A percentile compares a stretch with the other conserved stretches of the same genome.
phyloP scores from a whole-genome alignment of 75 land plant genomes.

The Pinus albicaulis region DNA sequence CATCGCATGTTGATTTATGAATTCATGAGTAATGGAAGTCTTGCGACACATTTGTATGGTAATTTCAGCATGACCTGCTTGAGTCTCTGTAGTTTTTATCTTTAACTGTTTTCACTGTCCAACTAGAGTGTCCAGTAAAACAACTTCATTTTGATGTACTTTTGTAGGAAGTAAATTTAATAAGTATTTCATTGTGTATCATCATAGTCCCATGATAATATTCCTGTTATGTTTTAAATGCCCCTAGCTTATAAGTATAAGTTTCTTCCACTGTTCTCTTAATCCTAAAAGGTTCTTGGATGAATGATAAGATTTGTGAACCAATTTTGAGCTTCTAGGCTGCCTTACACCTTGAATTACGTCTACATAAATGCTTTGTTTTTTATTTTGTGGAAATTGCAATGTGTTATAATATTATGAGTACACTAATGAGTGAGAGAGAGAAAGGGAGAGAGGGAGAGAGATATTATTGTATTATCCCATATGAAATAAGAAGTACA shows the following conservation, averaged over 20 bases:
- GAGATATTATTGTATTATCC: no score
- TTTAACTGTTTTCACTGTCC: no score
- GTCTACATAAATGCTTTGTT: no score
- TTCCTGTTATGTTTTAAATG: background rate
- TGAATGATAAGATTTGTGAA: background rate
- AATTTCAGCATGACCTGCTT: constrained; percentile 8
- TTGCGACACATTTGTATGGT: constrained; percentile 76
- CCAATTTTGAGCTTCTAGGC: background rate
- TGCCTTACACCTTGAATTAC: no score
- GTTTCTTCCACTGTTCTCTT: background rate
- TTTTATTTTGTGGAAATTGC: no score
- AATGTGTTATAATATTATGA: no score
- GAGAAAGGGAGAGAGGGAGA: no score
- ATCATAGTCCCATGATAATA: background rate
- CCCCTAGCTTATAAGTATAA: background rate
- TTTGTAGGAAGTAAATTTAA: background rate
- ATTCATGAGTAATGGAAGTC: constrained; percentile 88
- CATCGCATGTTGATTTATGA: constrained; percentile 90
- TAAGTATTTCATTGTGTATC: background rate
- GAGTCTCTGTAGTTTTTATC: background rate
- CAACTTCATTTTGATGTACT: background rate
- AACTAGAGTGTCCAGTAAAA: background rate
- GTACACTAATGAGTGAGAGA: no score
- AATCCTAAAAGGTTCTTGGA: background rate
- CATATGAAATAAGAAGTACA: no score